Evolutionary conservation across 1,284 basidiomycete species (phyloP).

Genomic region (Puccinia novopanici): DNA sequence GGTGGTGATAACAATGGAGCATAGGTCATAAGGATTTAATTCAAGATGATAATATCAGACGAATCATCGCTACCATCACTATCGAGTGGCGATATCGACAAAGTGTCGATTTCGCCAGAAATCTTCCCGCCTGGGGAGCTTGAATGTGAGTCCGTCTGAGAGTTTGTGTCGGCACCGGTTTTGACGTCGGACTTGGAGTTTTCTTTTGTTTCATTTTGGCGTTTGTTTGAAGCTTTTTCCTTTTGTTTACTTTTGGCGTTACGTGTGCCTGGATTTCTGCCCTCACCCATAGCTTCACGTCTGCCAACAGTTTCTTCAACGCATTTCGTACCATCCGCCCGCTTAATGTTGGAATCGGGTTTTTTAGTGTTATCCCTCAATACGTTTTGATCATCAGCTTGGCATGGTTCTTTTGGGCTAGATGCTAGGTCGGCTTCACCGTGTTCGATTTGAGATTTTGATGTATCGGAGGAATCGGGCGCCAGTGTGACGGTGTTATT

Average conservation of each 20-base stretch:
- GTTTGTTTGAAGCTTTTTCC: no score
- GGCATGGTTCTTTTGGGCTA: no score
- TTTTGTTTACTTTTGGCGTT: no score
- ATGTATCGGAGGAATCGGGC: not conserved
- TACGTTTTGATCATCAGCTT: no score
- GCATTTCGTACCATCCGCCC: no score
- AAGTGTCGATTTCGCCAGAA: not conserved
- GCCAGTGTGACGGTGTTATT: no score
- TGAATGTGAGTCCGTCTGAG: not conserved
- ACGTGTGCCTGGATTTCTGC: no score
- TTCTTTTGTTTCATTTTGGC: not conserved
- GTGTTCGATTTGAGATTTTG: not conserved
- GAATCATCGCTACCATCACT: not conserved
- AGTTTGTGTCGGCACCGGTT: not conserved
- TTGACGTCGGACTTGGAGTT: not conserved
- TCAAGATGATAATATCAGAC: not conserved
- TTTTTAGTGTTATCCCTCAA: no score
- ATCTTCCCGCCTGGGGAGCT: not conserved
- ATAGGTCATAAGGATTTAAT: not conserved
- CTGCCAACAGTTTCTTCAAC: no score
- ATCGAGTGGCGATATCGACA: constrained; percentile 1
- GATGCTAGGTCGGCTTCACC: not conserved
- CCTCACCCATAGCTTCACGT: no score
- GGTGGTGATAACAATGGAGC: no score
- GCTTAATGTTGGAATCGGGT: no score